Percentiles rank a stretch among this genome's conserved stretches.
Conservation (phyloP, 352 stramenopile species). For the Globisporangium rhizosaccharum region DNA sequence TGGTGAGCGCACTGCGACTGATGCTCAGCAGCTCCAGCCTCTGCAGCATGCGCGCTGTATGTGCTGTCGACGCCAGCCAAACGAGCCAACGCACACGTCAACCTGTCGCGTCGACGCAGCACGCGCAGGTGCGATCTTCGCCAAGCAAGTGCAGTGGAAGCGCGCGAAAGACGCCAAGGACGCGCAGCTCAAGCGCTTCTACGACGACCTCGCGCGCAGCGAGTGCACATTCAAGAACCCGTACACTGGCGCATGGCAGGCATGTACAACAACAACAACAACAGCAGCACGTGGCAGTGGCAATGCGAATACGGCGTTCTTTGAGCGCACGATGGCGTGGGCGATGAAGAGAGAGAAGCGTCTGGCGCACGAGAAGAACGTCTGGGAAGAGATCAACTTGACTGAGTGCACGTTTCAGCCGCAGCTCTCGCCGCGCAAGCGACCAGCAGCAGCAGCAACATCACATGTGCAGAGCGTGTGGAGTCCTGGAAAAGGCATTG, state of each 20-base stretch:
- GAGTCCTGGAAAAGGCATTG: not conserved
- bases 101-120: constrained; percentile 15
- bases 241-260: constrained; percentile 33
- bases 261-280: not conserved
- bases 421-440: constrained; percentile 10
- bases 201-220: constrained; percentile 26
- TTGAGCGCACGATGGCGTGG: constrained; percentile 42
- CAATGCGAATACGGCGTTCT: constrained; percentile 34
- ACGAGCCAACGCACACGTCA: not conserved
- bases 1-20: constrained; percentile 2
- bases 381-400: constrained; percentile 28
- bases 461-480: not conserved
- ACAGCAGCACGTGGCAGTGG: not conserved
- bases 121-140: constrained; percentile 43
- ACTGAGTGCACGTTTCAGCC: constrained; percentile 60
- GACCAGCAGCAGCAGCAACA: not conserved
- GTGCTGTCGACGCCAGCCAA: constrained; percentile 16
- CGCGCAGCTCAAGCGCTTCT: constrained; percentile 24
- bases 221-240: constrained; percentile 65
- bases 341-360: constrained; percentile 27
- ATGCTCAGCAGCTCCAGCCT: constrained; percentile 5
- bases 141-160: constrained; percentile 60
- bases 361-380: constrained; percentile 31
- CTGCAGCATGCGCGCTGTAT: constrained; percentile 15
- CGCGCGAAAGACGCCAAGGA: constrained; percentile 31